Evolutionary conservation across 257 asterid genomes (phyloP), one percentile per base, ranked within the genome.

Genomic region (Gentiana straminea): DNA sequence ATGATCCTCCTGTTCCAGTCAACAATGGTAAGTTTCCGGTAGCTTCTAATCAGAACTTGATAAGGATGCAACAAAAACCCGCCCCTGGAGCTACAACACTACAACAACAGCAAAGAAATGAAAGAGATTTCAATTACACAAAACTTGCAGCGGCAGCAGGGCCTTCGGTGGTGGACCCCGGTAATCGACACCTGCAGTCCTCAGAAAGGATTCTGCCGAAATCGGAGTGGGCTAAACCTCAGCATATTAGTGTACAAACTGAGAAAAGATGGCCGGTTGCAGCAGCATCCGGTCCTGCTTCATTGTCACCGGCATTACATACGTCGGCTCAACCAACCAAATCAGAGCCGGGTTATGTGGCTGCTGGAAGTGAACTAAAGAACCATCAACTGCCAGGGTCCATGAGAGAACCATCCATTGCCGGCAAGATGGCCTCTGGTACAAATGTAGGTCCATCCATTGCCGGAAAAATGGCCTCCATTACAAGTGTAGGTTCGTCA

Each of bases 51-150:
- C 82, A 76, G 63, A 83, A 71, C 65, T 35, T 73, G 48, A 57
- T 65, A 45, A 74, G 79, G 58, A 43, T 61, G 35, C 75, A 58
- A 59, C 51, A 75, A 36, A 84, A 78, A 61, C 70, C 77, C 33
- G 50, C 63, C 44, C 49, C 86, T 12, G 58, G 2, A 5, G 46
- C 46, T 41, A 54, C 84, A 57, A 63, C 70, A 45, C 56, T 63
- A 56, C 51, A 68, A 43, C 95, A 70, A 59, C 85, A 70, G 57
- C 75, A 69, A 67, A 64, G 76, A 67, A 94, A 86, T 47, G 95
- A 86, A 15, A 86, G 66, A 60, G 95, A 82, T 67, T 80, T 89
- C 56, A 77, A 77, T 59, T 80, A 82, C 62, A 66, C 86, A 63
- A 89, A 78, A 75, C 56, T 48, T 78, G 67, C 80, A 53, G 64